A percentile compares a stretch with the other conserved stretches of the same genome.
phyloP scores from a whole-genome alignment of 2,329 filamentous ascomycete genomes.

The Pseudocercospora ulei region DNA sequence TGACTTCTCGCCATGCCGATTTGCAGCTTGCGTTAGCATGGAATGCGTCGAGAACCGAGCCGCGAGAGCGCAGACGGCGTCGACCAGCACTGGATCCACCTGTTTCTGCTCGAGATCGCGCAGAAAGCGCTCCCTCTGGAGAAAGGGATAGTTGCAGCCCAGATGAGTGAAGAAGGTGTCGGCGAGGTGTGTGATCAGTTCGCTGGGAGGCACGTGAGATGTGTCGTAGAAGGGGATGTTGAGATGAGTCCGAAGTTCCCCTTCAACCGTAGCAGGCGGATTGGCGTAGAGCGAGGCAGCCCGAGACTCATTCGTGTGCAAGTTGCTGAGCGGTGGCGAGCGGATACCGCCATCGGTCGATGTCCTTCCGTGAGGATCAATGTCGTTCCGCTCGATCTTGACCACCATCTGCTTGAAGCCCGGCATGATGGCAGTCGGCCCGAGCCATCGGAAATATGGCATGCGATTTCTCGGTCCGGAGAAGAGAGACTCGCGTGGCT shows the following conservation, averaged over 20 bases:
- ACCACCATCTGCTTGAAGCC: conserved; percentile 91
- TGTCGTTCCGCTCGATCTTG: conserved; percentile 57
- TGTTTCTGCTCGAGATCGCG: conserved; percentile 69
- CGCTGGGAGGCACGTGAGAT: conserved; percentile 59
- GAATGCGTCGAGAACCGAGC: conserved; percentile 64
- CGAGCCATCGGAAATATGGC: conserved; percentile 85
- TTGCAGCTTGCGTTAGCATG: conserved; percentile 38
- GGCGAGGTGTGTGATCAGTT: conserved; percentile 65
- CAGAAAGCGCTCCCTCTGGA: conserved; percentile 62
- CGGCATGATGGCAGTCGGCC: conserved; percentile 80
- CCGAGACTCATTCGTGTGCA: conserved; percentile 17
- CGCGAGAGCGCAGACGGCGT: conserved; percentile 72
- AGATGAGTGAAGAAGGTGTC: conserved; percentile 73
- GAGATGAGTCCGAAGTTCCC: conserved; percentile 39
- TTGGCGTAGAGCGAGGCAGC: conserved; percentile 22
- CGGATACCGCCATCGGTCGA: conserved; percentile 38
- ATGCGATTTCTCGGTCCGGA: conserved; percentile 51
- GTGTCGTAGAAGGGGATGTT: conserved; percentile 64
- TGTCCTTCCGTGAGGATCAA: conserved; percentile 52
- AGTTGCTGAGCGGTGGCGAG: conserved; percentile 26
- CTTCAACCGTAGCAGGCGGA: conserved; percentile 27
- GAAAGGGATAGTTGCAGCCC: conserved; percentile 76
- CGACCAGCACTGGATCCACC: conserved; percentile 73
- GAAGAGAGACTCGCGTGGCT: conserved; percentile 26
- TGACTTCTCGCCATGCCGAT: conserved; percentile 40